Evolutionary conservation across 2,329 filamentous ascomycete genomes (phyloP).

Genomic region (Chaetomiaceae sp.): DNA sequence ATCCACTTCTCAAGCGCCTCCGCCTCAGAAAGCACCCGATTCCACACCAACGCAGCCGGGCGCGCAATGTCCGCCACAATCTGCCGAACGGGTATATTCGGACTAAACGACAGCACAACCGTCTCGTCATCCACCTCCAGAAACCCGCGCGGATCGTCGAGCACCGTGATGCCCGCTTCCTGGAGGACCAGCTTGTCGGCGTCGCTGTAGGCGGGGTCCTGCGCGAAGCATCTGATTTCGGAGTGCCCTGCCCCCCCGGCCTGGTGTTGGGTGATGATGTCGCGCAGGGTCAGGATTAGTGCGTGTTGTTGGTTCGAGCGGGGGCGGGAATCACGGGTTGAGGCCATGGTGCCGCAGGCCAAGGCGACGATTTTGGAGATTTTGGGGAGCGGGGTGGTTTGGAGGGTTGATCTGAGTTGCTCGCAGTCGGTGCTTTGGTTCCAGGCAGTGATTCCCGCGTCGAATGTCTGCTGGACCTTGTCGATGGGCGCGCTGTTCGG

Average conservation of each 20-base stretch:
- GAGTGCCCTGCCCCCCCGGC: too few relatives aligned
- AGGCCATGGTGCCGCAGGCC: background rate
- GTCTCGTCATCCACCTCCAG: conserved; percentile 29
- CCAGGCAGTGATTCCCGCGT: background rate
- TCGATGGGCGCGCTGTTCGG: background rate
- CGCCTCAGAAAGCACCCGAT: conserved; percentile 38
- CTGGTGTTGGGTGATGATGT: background rate
- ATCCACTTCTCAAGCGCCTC: background rate
- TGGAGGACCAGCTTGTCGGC: conserved; percentile 25
- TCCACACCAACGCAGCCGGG: conserved; percentile 31
- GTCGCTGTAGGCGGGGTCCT: conserved; percentile 28
- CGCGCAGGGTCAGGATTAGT: background rate
- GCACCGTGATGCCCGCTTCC: conserved; percentile 24
- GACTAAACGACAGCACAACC: conserved; percentile 28
- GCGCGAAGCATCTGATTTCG: conserved; percentile 22
- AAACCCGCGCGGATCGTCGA: conserved; percentile 31
- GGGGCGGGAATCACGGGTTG: too few relatives aligned
- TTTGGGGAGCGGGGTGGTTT: background rate
- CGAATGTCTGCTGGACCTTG: background rate
- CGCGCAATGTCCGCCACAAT: conserved; percentile 32
- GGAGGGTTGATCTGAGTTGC: background rate
- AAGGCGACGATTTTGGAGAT: conserved; percentile 4
- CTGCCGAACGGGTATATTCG: conserved; percentile 30
- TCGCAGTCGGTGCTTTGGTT: background rate
- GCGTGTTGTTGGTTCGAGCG: background rate